Conservation (phyloP, 768 basidiomycete species). For the Suillus discolor region DNA sequence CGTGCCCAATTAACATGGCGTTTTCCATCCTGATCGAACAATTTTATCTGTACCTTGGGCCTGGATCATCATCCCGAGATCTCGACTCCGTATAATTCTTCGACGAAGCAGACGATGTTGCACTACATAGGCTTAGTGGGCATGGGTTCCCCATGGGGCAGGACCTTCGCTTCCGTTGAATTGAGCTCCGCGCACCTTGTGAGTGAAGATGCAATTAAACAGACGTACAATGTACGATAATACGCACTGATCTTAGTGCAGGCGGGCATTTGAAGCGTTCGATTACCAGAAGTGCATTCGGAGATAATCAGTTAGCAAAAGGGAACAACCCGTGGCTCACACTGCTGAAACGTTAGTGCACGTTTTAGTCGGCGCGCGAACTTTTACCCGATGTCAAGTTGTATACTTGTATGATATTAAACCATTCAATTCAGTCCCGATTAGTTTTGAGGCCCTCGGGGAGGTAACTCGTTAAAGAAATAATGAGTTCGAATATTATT, state of each 20-base stretch:
- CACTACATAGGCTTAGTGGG: not conserved
- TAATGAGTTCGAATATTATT: not conserved
- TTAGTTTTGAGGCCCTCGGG: not conserved
- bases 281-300: not conserved
- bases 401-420: not conserved
- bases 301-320: not conserved
- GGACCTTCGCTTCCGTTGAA: not conserved
- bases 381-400: not conserved
- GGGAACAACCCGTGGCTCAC: not conserved
- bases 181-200: not conserved
- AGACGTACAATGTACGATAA: not conserved
- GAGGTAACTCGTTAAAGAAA: not conserved
- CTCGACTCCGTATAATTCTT: not conserved
- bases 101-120: too few species aligned
- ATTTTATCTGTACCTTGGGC: not conserved
- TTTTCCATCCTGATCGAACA: not conserved
- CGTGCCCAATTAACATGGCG: not conserved
- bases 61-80: not conserved
- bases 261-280: not conserved
- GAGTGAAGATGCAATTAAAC: not conserved
- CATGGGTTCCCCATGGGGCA: not conserved
- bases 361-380: conserved; percentile 2
- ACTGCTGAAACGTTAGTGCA: not conserved
- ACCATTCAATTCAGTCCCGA: not conserved
- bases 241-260: not conserved